phyloP scores from a whole-genome alignment of 805 yeast genomes.

The Wickerhamomyces chambardii region DNA sequence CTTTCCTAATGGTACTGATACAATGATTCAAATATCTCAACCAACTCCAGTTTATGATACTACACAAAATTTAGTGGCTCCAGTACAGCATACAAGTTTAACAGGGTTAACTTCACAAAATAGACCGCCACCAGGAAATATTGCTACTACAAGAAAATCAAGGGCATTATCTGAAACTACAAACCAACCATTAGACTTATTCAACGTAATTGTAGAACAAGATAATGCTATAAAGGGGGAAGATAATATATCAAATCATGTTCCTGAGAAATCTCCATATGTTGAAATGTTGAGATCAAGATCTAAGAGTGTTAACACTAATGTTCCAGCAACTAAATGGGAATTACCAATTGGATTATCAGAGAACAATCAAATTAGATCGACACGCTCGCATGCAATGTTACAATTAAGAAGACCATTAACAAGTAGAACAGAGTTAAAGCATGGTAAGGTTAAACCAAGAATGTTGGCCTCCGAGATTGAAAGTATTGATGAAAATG shows the following conservation, averaged over 20 bases:
- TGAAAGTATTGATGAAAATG: slow-evolving; percentile 45
- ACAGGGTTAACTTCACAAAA: slow-evolving; percentile 7
- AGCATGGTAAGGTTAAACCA: slow-evolving; percentile 55
- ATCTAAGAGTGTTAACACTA: slow-evolving; percentile 40
- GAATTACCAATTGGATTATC: slow-evolving; percentile 47
- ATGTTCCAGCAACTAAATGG: slow-evolving; percentile 36
- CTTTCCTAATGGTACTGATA: too few species aligned
- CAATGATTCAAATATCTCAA: too few species aligned
- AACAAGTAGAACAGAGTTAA: slow-evolving; percentile 32
- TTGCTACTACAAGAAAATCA: slow-evolving; percentile 23
- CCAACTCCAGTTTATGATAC: slow-evolving; percentile 27
- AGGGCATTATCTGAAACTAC: slow-evolving; percentile 26
- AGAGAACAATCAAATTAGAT: slow-evolving; percentile 28
- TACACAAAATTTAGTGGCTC: slow-evolving; percentile 25
- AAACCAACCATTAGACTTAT: slow-evolving; percentile 14
- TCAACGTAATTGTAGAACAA: not conserved
- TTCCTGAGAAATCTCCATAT: slow-evolving; percentile 43
- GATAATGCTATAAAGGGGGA: not conserved
- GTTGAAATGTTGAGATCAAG: slow-evolving; percentile 32
- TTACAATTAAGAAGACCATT: slow-evolving; percentile 8
- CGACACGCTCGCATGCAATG: slow-evolving; percentile 6
- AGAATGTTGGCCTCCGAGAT: slow-evolving; percentile 69
- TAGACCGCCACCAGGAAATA: slow-evolving; percentile 30
- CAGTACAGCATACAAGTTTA: slow-evolving; percentile 15
- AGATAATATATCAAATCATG: slow-evolving; percentile 13